Percentiles rank a stretch among this genome's conserved stretches.
Evolutionary conservation across 176 grass and related monocot species (phyloP).

Genomic region (Zoysia pacifica): DNA sequence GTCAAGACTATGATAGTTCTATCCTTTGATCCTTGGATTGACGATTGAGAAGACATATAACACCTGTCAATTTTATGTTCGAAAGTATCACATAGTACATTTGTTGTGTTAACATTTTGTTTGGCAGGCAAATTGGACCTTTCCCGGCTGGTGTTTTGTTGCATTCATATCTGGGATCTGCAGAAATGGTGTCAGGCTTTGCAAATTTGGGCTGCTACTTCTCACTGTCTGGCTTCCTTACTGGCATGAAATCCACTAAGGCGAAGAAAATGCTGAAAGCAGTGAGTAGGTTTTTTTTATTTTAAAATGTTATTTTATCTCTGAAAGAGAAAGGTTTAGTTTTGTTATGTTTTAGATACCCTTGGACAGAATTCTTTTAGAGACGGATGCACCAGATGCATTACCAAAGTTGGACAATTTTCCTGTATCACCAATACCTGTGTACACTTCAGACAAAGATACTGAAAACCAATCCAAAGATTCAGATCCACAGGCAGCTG

Average conservation of each 20-base stretch:
- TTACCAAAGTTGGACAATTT: conserved; percentile 58
- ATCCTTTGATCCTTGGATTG: conserved; percentile 1
- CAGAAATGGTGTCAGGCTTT: conserved; percentile 73
- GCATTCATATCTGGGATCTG: conserved; percentile 88
- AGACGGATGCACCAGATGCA: conserved; percentile 81
- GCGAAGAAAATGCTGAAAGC: conserved; percentile 80
- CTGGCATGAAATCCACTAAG: conserved; percentile 67
- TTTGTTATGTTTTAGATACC: conserved; percentile 66
- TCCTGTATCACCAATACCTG: conserved; percentile 51
- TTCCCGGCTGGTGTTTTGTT: conserved; percentile 76
- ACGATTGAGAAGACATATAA: background rate
- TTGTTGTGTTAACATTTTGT: conserved; percentile 27
- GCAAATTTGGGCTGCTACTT: conserved; percentile 84
- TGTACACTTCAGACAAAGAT: conserved; percentile 29
- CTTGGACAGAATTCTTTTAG: conserved; percentile 80
- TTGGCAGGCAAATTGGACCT: conserved; percentile 64
- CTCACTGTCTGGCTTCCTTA: conserved; percentile 76
- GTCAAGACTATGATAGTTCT: conserved; percentile 6
- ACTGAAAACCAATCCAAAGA: conserved; percentile 29
- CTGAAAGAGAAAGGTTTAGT: background rate
- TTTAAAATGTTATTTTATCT: conserved; percentile 6
- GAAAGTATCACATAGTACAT: background rate
- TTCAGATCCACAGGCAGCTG: conserved; percentile 19
- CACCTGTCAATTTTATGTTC: background rate
- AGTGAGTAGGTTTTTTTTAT: conserved; percentile 48